Evolutionary conservation across 192 early-diverging fungal species (phyloP), one percentile per base, ranked within the genome.

Genomic region (Backusella liffmaniae): DNA sequence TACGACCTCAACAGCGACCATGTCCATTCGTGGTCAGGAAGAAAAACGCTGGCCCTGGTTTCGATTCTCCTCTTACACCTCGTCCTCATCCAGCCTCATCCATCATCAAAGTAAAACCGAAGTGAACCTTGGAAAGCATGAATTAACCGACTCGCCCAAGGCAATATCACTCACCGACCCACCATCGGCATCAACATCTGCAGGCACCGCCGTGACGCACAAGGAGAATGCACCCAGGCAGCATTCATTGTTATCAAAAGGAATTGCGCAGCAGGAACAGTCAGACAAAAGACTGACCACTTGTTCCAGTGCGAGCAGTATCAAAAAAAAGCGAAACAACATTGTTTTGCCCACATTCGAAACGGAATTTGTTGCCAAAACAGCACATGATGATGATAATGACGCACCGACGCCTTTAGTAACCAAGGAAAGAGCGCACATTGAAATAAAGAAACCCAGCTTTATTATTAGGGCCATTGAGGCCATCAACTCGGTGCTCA

Each of bases 261-360:
- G 26, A 62, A 62, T 62, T 62, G 56, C 56, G 23, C 56, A 62
- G 56, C 56, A 62, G 10, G 23, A 62, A 30, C 56, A 62, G 10
- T 29, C 21, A 6, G 18, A 53, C 9, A 53, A 53, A 53, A 9
- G 0, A 21, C 5, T 53, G 18, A 5, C 51, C 0, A n/a, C 21
- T 23, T 23, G 6, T 21, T 21, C 51, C 6, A 53, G 51, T 21
- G n/a, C 51, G 32, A 32, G 32, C 5, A 53, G 51, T 21, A 5
- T 53, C 9, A 62, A 26, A 12, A 62, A n/a, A 10, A 66, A 65
- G 42, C 42, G 42, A 65, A 78, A 70, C 36, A 81, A 81, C 29
- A 53, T 74, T 26, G 80, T 81, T 18, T 66, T 81, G 34, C 80
- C 80, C 9, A 39, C 41, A 4, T 81, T 81, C 23, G 71, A 81